Conservation (phyloP, 768 basidiomycete species). For the Pisolithus albus region DNA sequence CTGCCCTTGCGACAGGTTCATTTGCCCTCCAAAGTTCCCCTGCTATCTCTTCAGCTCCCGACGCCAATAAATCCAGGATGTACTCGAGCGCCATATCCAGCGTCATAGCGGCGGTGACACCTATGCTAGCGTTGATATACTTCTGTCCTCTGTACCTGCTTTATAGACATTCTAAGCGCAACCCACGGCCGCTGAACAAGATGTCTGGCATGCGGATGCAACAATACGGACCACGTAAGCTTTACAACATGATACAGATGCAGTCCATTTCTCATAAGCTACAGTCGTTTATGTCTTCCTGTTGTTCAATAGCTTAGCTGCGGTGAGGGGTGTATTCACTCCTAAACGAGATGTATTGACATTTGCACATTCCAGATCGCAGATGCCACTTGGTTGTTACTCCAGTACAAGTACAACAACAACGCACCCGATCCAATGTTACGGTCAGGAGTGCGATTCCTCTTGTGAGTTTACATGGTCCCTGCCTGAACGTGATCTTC, state of each 20-base stretch:
- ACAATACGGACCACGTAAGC: conserved; percentile 49
- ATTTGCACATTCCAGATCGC: conserved; percentile 34
- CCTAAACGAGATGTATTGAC: conserved; percentile 2
- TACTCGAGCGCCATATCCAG: conserved; percentile 32
- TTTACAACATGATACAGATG: not conserved
- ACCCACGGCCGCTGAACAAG: conserved; percentile 47
- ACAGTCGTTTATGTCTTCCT: conserved; percentile 47
- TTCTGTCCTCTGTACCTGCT: conserved; percentile 45
- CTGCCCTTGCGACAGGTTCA: conserved; percentile 27
- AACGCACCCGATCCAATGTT: conserved; percentile 44
- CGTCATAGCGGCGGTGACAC: conserved; percentile 28
- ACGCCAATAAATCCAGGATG: conserved; percentile 24
- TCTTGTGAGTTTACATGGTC: conserved; percentile 36
- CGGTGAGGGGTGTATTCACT: conserved; percentile 26
- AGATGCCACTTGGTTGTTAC: conserved; percentile 50
- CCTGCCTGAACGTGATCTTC: not conserved
- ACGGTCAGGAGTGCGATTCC: conserved; percentile 39
- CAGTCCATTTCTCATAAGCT: conserved; percentile 11
- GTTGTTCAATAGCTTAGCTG: conserved; percentile 41
- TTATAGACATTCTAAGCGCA: conserved; percentile 38
- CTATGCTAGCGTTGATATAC: conserved; percentile 38
- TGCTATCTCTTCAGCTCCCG: conserved; percentile 10
- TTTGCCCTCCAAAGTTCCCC: conserved; percentile 21
- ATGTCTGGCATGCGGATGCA: conserved; percentile 38
- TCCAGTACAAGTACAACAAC: conserved; percentile 47